Conservation (phyloP, 2,329 filamentous ascomycete genomes). For the Dothideomycetidae sp. region DNA sequence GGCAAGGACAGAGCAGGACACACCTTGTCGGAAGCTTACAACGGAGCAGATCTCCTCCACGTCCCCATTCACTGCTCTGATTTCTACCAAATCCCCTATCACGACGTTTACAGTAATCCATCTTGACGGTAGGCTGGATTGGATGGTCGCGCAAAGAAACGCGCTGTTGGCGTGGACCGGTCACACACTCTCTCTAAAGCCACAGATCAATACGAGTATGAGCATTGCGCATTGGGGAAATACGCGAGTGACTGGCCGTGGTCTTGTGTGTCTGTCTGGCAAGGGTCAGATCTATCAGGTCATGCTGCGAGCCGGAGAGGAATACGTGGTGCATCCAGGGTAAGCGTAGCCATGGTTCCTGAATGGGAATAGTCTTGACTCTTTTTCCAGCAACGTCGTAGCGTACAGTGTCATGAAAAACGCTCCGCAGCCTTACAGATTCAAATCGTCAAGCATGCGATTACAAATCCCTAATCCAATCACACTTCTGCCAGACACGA, state of each 20-base stretch:
- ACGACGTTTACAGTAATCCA: slow-evolving; percentile 80
- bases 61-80: slow-evolving; percentile 71
- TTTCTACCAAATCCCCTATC: slow-evolving; percentile 72
- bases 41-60: slow-evolving; percentile 60
- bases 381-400: slow-evolving; percentile 54
- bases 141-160: slow-evolving; percentile 79
- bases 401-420: slow-evolving; percentile 69
- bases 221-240: slow-evolving; percentile 81
- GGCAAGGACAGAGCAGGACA: not conserved
- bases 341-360: slow-evolving; percentile 19
- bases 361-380: not conserved
- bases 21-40: slow-evolving; percentile 3
- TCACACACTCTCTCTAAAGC: slow-evolving; percentile 62
- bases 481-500: slow-evolving; percentile 50
- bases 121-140: slow-evolving; percentile 86
- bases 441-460: slow-evolving; percentile 60
- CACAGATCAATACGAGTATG: slow-evolving; percentile 59
- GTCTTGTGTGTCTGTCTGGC: slow-evolving; percentile 69
- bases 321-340: slow-evolving; percentile 78
- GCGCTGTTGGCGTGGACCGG: slow-evolving; percentile 95
- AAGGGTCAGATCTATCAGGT: slow-evolving; percentile 84
- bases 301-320: slow-evolving; percentile 64
- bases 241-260: slow-evolving; percentile 75
- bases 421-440: slow-evolving; percentile 69
- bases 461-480: slow-evolving; percentile 63